Percentiles rank a stretch among this genome's conserved stretches.
phyloP scores from a whole-genome alignment of 2,329 filamentous ascomycete genomes.

The Cadophora gregata region DNA sequence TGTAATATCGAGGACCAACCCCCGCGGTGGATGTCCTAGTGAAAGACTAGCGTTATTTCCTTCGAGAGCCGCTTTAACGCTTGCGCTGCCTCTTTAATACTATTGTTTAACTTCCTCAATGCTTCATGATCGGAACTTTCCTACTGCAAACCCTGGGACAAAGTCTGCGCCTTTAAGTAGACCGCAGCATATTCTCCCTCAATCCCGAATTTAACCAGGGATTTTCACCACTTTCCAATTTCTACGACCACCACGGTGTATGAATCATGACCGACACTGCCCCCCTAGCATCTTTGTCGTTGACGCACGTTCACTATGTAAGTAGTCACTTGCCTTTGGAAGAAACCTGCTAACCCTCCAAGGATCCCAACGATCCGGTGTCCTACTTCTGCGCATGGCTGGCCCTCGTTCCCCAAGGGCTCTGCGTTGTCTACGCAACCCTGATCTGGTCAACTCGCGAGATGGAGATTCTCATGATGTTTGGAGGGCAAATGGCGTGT shows the following conservation, averaged over 20 bases:
- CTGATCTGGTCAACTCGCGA: slow-evolving; percentile 92
- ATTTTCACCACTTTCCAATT: not conserved
- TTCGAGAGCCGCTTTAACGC: slow-evolving; percentile 35
- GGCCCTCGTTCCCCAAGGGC: slow-evolving; percentile 88
- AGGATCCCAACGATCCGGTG: slow-evolving; percentile 85
- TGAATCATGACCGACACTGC: slow-evolving; percentile 47
- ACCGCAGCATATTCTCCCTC: not conserved
- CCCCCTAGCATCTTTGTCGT: slow-evolving; percentile 84
- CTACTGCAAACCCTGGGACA: not conserved
- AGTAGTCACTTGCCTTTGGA: slow-evolving; percentile 42
- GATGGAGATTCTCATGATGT: slow-evolving; percentile 86
- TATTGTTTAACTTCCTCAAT: not conserved
- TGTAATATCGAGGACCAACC: not conserved
- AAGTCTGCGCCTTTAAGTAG: slow-evolving; percentile 14
- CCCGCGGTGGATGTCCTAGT: not conserved
- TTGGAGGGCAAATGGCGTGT: slow-evolving; percentile 88
- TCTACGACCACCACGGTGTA: not conserved
- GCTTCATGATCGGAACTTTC: not conserved
- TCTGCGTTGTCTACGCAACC: slow-evolving; percentile 89
- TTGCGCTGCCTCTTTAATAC: slow-evolving; percentile 20
- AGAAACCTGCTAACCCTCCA: slow-evolving; percentile 28
- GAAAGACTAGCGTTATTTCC: slow-evolving; percentile 8
- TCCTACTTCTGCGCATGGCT: slow-evolving; percentile 93
- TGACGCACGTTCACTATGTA: slow-evolving; percentile 97
- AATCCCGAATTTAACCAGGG: not conserved